These are phyloP conservation scores for Fraxinus velutina DNA, from an alignment of 305 asterid species.

Conservation along the genomic window DNA sequence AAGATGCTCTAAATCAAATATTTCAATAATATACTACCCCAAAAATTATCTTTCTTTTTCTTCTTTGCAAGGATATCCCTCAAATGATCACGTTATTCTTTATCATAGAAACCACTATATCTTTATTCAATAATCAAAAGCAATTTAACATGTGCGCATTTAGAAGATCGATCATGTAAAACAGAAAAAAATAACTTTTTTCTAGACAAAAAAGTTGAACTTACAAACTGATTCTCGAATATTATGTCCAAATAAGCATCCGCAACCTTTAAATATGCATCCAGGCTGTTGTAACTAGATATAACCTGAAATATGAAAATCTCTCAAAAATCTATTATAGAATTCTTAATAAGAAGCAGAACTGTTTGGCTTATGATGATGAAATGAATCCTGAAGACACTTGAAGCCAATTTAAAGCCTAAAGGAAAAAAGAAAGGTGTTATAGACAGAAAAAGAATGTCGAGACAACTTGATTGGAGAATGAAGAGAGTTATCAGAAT, in stretches of 20 bases:
- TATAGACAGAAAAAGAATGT: neutral
- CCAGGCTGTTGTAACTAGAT: constrained; percentile 45
- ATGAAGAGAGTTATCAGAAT: constrained; percentile 12
- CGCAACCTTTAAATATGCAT: constrained; percentile 55
- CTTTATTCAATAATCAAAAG: neutral
- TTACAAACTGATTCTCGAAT: constrained; percentile 70
- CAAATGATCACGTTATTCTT: neutral
- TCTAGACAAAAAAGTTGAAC: constrained; percentile 27
- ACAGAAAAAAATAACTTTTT: constrained; percentile 16
- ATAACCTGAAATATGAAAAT: constrained; percentile 59
- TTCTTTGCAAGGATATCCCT: constrained; percentile 14
- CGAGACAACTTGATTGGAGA: constrained; percentile 13
- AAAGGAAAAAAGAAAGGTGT: constrained; percentile 15
- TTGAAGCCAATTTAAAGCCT: constrained; percentile 2
- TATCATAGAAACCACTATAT: constrained; percentile 13
- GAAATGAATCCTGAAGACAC: constrained; percentile 15
- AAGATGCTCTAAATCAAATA: neutral
- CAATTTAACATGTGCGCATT: neutral
- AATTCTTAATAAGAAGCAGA: constrained; percentile 17
- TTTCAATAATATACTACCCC: neutral
- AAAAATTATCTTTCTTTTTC: constrained; percentile 12
- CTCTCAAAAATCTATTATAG: constrained; percentile 12
- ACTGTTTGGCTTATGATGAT: constrained; percentile 14
- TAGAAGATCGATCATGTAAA: constrained; percentile 15
- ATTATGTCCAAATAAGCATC: constrained; percentile 70